Evolutionary conservation across 73 alveolate genomes (phyloP).

Genomic region (Paramecium primaurelia): DNA sequence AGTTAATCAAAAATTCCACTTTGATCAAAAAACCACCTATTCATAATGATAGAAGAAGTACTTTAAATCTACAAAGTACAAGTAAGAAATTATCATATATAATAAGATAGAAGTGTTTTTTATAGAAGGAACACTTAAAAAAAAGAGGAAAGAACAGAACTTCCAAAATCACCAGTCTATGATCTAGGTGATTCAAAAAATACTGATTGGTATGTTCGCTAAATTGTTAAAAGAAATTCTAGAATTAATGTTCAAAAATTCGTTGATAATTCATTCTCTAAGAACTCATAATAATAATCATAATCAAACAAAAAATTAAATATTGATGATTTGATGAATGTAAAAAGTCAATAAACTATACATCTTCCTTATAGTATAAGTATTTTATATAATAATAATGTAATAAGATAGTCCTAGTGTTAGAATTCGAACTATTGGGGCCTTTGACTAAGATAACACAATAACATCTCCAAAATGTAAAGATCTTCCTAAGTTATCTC

Average conservation of each 20-base stretch:
- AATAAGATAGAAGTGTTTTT: neutral
- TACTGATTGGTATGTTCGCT: neutral
- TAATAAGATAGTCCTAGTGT: neutral
- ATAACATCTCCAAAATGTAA: neutral
- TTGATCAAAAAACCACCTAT: neutral
- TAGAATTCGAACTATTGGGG: neutral
- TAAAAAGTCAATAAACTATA: neutral
- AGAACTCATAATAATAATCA: neutral
- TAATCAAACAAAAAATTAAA: neutral
- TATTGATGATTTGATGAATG: neutral
- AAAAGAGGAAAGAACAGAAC: neutral
- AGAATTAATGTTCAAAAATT: neutral
- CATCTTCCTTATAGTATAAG: neutral
- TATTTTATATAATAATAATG: neutral
- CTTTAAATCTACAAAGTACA: neutral
- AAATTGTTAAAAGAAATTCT: neutral
- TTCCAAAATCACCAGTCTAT: neutral
- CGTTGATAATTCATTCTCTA: neutral
- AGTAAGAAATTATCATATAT: neutral
- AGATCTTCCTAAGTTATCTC: neutral
- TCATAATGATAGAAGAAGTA: neutral
- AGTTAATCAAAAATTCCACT: neutral
- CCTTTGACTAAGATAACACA: neutral
- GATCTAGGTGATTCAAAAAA: neutral
- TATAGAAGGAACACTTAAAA: neutral